These are phyloP conservation scores for Pyrenophora teres DNA, from an alignment of 2,329 filamentous ascomycete genomes.

Conservation along the genomic window DNA sequence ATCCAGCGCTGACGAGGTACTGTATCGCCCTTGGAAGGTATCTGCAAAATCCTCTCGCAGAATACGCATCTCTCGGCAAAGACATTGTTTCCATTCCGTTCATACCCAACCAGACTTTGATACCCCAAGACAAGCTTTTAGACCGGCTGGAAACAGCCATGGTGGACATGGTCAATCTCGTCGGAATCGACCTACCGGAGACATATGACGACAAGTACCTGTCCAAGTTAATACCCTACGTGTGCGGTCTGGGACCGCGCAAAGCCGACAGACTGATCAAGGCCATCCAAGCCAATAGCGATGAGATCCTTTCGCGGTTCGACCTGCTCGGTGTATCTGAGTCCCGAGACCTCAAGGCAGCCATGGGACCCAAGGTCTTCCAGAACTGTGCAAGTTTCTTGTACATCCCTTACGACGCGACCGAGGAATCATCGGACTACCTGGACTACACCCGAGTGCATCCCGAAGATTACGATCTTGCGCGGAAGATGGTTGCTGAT, in stretches of 20 bases:
- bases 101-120: slow-evolving; percentile 84
- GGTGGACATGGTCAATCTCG: slow-evolving; percentile 98
- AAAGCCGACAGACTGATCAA: slow-evolving; percentile 87
- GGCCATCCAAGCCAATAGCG: slow-evolving; percentile 89
- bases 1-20: slow-evolving; percentile 81
- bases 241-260: slow-evolving; percentile 87
- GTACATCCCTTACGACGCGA: slow-evolving; percentile 84
- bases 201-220: slow-evolving; percentile 80
- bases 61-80: slow-evolving; percentile 90
- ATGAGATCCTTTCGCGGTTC: slow-evolving; percentile 79
- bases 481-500: slow-evolving; percentile 97
- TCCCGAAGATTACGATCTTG: slow-evolving; percentile 97
- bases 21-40: slow-evolving; percentile 89
- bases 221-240: slow-evolving; percentile 85
- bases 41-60: slow-evolving; percentile 92
- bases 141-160: slow-evolving; percentile 92
- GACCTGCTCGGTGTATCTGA: slow-evolving; percentile 90
- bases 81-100: slow-evolving; percentile 87
- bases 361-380: slow-evolving; percentile 86
- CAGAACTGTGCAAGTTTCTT: slow-evolving; percentile 97
- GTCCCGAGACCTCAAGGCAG: slow-evolving; percentile 41
- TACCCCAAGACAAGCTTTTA: slow-evolving; percentile 84
- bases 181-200: slow-evolving; percentile 93
- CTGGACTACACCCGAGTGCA: slow-evolving; percentile 97
- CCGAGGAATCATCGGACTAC: slow-evolving; percentile 82